A percentile compares a stretch with the other conserved stretches of the same genome.
Conservation (phyloP, 768 basidiomycete species). For the Amanita subjunquillea region DNA sequence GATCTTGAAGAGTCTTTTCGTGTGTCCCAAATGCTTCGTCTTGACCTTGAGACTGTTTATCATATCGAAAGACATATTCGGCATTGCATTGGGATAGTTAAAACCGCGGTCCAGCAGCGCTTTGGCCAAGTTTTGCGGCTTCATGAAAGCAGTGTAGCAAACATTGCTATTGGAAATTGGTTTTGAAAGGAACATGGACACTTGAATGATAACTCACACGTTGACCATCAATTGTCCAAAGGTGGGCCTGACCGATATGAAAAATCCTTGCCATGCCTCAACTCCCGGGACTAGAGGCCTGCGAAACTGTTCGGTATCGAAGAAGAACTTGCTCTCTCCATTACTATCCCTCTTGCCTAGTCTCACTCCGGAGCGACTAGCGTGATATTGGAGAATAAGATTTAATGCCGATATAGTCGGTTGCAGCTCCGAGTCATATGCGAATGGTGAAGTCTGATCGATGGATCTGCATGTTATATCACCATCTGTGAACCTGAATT, state of each 20-base stretch:
- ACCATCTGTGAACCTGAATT: conserved; percentile 41
- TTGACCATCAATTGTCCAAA: conserved; percentile 45
- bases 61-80: background rate
- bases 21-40: conserved; percentile 2
- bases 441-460: too few species aligned
- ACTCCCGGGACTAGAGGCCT: conserved; percentile 22
- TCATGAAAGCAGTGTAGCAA: conserved; percentile 48
- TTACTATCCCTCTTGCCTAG: conserved; percentile 28
- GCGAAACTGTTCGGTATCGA: conserved; percentile 18
- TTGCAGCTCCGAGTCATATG: conserved; percentile 29
- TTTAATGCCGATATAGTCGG: conserved; percentile 51
- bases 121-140: conserved; percentile 52
- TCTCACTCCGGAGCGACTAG: conserved; percentile 34
- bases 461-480: conserved; percentile 19
- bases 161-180: conserved; percentile 28
- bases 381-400: conserved; percentile 41
- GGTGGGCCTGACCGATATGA: conserved; percentile 36
- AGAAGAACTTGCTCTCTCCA: conserved; percentile 40
- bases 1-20: conserved; percentile 1
- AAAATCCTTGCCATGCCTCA: conserved; percentile 35
- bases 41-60: conserved; percentile 2
- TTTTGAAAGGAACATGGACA: background rate
- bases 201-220: conserved; percentile 22
- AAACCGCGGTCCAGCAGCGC: conserved; percentile 40
- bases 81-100: background rate